Evolutionary conservation across 768 basidiomycete genomes (phyloP).

Genomic region (Candolleomyces aberdarensis): DNA sequence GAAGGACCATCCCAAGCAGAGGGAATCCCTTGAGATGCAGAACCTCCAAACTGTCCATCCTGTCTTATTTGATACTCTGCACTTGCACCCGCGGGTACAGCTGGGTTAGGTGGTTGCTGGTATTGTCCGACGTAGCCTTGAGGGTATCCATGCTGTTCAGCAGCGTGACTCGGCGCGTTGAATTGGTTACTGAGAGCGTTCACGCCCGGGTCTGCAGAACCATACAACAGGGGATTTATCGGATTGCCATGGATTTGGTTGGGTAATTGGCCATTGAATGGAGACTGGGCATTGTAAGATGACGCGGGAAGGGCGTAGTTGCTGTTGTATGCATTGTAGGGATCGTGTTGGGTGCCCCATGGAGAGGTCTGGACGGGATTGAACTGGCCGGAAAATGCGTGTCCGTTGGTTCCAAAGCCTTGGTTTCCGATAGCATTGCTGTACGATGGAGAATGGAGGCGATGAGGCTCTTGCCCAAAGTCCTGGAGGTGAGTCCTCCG

Average conservation of each 20-base stretch:
- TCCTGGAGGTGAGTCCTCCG: constrained; percentile 12
- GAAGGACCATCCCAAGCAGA: constrained; percentile 6
- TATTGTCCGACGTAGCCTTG: background rate
- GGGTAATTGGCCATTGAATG: background rate
- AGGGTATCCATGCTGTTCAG: background rate
- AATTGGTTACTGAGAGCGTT: background rate
- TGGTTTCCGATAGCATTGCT: constrained; percentile 17
- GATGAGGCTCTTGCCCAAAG: constrained; percentile 7
- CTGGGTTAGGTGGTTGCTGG: background rate
- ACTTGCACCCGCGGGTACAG: background rate
- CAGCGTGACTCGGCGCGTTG: background rate
- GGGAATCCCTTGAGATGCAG: background rate
- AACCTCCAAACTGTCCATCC: background rate
- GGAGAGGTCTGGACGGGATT: constrained; percentile 12
- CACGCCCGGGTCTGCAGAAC: background rate
- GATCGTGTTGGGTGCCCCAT: constrained; percentile 9
- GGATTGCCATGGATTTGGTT: background rate
- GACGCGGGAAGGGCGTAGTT: background rate
- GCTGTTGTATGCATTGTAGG: background rate
- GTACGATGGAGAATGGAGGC: constrained; percentile 20
- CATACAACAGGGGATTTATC: constrained; percentile 4
- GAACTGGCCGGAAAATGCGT: constrained; percentile 9
- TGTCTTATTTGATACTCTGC: background rate
- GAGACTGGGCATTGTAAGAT: background rate
- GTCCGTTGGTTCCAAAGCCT: constrained; percentile 10